A percentile compares a stretch with the other conserved stretches of the same genome.
Conservation (phyloP, 768 basidiomycete species). For the Agaricus sinodeliciosus region DNA sequence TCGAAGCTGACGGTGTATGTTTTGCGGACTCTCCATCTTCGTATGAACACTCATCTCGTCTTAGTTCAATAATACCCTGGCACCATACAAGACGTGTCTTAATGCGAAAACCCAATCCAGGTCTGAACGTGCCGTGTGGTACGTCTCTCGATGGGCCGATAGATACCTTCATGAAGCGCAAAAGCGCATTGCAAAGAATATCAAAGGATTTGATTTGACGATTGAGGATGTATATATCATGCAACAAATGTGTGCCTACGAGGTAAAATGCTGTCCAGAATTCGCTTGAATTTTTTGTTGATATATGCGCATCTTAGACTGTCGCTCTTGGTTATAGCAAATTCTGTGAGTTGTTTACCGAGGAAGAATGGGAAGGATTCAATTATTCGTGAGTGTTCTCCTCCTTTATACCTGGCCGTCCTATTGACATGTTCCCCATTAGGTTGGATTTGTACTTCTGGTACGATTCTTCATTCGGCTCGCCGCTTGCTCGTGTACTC, state of each 20-base stretch:
- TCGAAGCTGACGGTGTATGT: constrained; percentile 55
- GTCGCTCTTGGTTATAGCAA: constrained; percentile 88
- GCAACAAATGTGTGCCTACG: constrained; percentile 83
- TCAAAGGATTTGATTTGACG: constrained; percentile 57
- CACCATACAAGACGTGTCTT: constrained; percentile 78
- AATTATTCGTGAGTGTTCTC: constrained; percentile 61
- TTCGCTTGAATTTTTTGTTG: not conserved
- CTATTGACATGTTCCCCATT: not conserved
- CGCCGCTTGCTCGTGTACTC: constrained; percentile 68
- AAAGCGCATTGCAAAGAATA: constrained; percentile 47
- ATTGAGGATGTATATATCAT: constrained; percentile 68
- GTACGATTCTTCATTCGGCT: constrained; percentile 80
- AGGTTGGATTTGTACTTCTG: constrained; percentile 67
- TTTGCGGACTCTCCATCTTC: not conserved
- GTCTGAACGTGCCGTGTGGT: constrained; percentile 49
- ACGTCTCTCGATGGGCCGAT: constrained; percentile 57
- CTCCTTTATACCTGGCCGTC: not conserved
- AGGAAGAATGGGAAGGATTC: constrained; percentile 92
- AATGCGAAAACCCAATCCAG: constrained; percentile 48
- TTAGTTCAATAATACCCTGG: constrained; percentile 79
- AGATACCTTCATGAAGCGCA: constrained; percentile 68
- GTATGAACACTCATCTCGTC: constrained; percentile 9
- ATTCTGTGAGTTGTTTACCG: constrained; percentile 87
- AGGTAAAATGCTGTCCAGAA: constrained; percentile 35
- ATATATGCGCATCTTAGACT: constrained; percentile 39